A percentile compares a stretch with the other conserved stretches of the same genome.
phyloP scores from a whole-genome alignment of 306 rosid genomes.

The apple (Malus domestica) region ASM211411v1 NC_041805.1:34615501-34616000 shows the following conservation, averaged over 20 bases:
- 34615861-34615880: slow-evolving; percentile 62
- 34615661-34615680: slow-evolving; percentile 57
- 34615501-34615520: background rate
- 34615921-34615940: slow-evolving; percentile 54
- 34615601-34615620: slow-evolving; percentile 2
- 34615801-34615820: slow-evolving; percentile 69
- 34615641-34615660: slow-evolving; percentile 15
- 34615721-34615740: slow-evolving; percentile 64
- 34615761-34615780: slow-evolving; percentile 16
- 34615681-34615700: slow-evolving; percentile 63
- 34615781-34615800: slow-evolving; percentile 6
- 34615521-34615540: background rate
- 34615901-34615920: slow-evolving; percentile 60
- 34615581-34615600: background rate
- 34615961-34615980: slow-evolving; percentile 19
- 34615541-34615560: background rate
- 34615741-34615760: slow-evolving; percentile 11
- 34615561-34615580: too few species aligned
- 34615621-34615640: slow-evolving; percentile 1
- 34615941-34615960: slow-evolving; percentile 73
- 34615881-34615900: slow-evolving; percentile 59
- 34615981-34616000: slow-evolving; percentile 9
- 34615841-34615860: slow-evolving; percentile 59
- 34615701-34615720: slow-evolving; percentile 48
- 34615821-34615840: slow-evolving; percentile 71